These are phyloP conservation scores for Samsoniella hepiali DNA, from an alignment of 2,329 filamentous ascomycete genomes.

Conservation along the genomic window DNA sequence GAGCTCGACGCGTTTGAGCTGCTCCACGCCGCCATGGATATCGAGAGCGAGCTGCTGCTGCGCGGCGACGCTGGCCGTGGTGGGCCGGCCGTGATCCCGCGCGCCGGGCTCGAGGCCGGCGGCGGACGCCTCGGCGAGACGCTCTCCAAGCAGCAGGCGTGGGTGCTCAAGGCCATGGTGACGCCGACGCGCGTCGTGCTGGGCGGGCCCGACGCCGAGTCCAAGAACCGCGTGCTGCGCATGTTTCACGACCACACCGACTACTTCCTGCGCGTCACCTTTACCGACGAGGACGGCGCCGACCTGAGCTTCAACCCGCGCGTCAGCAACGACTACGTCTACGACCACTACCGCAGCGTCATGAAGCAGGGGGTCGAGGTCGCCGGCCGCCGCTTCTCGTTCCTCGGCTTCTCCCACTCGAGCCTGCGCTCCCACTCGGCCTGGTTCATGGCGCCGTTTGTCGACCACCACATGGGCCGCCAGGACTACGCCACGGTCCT, in stretches of 20 bases:
- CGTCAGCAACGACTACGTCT: slow-evolving; percentile 46
- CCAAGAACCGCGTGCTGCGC: slow-evolving; percentile 68
- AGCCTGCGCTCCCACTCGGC: slow-evolving; percentile 68
- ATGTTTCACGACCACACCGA: slow-evolving; percentile 58
- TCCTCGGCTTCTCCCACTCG: slow-evolving; percentile 77
- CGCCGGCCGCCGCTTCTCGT: slow-evolving; percentile 59
- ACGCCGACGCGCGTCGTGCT: slow-evolving; percentile 58
- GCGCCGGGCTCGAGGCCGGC: too few species aligned
- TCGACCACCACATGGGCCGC: slow-evolving; percentile 30
- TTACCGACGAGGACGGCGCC: slow-evolving; percentile 70
- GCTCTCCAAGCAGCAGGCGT: slow-evolving; percentile 40
- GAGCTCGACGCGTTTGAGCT: slow-evolving; percentile 41
- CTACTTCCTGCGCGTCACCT: slow-evolving; percentile 67
- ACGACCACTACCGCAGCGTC: slow-evolving; percentile 57
- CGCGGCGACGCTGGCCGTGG: slow-evolving; percentile 19
- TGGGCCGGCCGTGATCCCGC: too few species aligned
- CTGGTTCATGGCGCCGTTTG: slow-evolving; percentile 57
- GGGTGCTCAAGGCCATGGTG: slow-evolving; percentile 54
- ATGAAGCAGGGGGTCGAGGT: slow-evolving; percentile 59
- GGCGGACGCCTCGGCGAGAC: slow-evolving; percentile 25
- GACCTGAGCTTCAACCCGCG: slow-evolving; percentile 56
- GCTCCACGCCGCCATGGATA: slow-evolving; percentile 35
- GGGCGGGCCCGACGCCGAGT: slow-evolving; percentile 61
- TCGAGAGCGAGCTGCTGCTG: slow-evolving; percentile 37
- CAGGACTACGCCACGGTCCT: slow-evolving; percentile 45